Evolutionary conservation across 768 basidiomycete species (phyloP), one percentile per base, ranked within the genome.

Genomic region (Ramaria sp.): DNA sequence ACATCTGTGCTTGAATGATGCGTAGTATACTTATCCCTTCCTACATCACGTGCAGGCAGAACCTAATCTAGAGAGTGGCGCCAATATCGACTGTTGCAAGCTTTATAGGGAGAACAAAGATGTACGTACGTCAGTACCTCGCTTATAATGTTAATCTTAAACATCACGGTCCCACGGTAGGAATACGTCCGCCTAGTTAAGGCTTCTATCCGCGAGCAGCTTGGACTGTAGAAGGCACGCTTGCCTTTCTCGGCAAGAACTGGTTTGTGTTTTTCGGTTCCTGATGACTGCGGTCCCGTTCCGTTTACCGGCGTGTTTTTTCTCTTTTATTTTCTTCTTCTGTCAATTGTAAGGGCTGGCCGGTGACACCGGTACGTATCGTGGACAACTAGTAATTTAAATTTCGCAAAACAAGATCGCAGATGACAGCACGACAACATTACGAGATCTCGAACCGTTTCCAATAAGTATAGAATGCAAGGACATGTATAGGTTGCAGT

Each of bases 11-110:
- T 52, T 39, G 24, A 30, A 47, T 30, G 49, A 34, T 39, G 47
- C 34, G 19, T 51, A 30, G 19, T 31, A 22, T 17, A 10, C 33
- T 54, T 9, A 33, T 9, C 34, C n/a, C 33, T 30, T 49, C 20
- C 24, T 37, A 27, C 27, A 5, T 5, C 34, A 53, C 41, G 19
- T 51, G 30, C 38, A 34, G 45, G 34, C 63, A 86, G 95, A 98
- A 73, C 96, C 96, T 27, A 99, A 99, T 70, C 78, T 97, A 49
- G 96, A 99, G 71, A 92, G 89, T 59, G 93, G 93, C 19, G 96
- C 96, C 52, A 97, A 96, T 72, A 88, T 99, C 60, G 86, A 95
- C 72, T 95, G 93, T 66, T 94, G 92, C 76, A 98, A 98, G 72
- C 73, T 98, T 57, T 97, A 95, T 69, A 80, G 95, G 59, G 94